Evolutionary conservation across 2,329 filamentous ascomycete species (phyloP).

Genomic region (Xylaria polymorpha): DNA sequence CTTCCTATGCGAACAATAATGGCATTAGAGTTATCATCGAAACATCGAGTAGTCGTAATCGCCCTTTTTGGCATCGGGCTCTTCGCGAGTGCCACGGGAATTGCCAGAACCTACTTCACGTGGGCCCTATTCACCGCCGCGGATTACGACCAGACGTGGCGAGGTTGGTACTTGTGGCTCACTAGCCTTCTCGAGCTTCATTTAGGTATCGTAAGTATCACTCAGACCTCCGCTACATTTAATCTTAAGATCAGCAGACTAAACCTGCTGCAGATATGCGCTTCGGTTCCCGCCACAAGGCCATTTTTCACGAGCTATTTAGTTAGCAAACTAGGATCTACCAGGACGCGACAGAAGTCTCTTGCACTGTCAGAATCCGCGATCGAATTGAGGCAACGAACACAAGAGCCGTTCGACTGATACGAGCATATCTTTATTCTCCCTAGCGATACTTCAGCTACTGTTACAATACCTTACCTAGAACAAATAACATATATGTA

Average conservation of each 20-base stretch:
- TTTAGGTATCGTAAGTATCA: conserved; percentile 55
- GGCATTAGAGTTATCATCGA: conserved; percentile 58
- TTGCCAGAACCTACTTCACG: conserved; percentile 54
- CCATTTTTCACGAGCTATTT: conserved; percentile 57
- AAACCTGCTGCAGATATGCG: conserved; percentile 53
- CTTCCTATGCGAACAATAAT: conserved; percentile 62
- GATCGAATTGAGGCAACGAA: neutral
- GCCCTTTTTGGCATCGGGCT: conserved; percentile 63
- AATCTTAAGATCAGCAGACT: neutral
- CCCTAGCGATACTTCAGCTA: too few species aligned
- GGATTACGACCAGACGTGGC: conserved; percentile 53
- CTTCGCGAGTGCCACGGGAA: conserved; percentile 57
- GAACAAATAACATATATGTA: too few species aligned
- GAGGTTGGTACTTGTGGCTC: conserved; percentile 52
- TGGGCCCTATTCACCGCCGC: conserved; percentile 46
- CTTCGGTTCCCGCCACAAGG: conserved; percentile 58
- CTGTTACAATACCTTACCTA: neutral
- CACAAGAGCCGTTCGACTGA: neutral
- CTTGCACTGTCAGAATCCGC: neutral
- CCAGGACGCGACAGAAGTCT: conserved; percentile 16
- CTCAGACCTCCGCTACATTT: neutral
- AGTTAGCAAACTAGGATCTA: conserved; percentile 40
- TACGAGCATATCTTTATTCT: neutral
- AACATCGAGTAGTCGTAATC: conserved; percentile 59
- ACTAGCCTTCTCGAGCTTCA: conserved; percentile 55